Percentiles rank a stretch among this genome's conserved stretches.
These are phyloP conservation scores for Metahyphopichia silvanorum DNA, from an alignment of 805 yeast genomes.

Conservation along the genomic window DNA sequence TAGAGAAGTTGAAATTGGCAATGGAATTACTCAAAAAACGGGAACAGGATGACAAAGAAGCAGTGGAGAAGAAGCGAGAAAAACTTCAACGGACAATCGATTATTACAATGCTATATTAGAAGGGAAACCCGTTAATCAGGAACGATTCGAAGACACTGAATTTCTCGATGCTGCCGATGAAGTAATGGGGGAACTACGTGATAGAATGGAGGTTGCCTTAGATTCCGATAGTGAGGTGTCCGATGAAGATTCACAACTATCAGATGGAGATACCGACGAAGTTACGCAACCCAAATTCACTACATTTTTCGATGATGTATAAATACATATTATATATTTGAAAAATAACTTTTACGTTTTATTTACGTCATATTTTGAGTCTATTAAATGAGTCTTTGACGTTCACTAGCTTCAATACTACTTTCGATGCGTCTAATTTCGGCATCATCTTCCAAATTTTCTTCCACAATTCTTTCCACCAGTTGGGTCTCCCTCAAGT, in stretches of 20 bases:
- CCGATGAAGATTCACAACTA: not conserved
- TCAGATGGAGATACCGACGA: not conserved
- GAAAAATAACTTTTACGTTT: no score
- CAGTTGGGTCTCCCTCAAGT: slow-evolving; percentile 23
- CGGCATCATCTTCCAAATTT: slow-evolving; percentile 12
- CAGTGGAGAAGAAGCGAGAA: slow-evolving; percentile 1
- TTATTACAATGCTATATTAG: slow-evolving; percentile 4
- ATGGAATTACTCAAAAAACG: slow-evolving; percentile 1
- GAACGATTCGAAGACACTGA: slow-evolving; percentile 2
- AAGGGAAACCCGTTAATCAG: slow-evolving; percentile 1
- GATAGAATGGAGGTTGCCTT: slow-evolving; percentile 2
- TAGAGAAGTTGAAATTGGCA: slow-evolving; percentile 3
- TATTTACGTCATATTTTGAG: no score
- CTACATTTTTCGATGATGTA: slow-evolving; percentile 5
- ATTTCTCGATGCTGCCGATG: slow-evolving; percentile 3
- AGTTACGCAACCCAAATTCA: slow-evolving; percentile 3
- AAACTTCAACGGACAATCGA: slow-evolving; percentile 5
- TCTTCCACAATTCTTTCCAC: slow-evolving; percentile 28
- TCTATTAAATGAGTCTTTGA: no score
- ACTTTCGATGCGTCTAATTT: no score
- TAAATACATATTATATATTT: no score
- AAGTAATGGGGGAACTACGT: slow-evolving; percentile 4
- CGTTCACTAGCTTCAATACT: no score
- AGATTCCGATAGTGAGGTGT: not conserved
- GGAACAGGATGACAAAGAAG: slow-evolving; percentile 1